These are phyloP conservation scores for Ambrosia artemisiifolia DNA, from an alignment of 129 eudicot genomes.

Conservation along the genomic window DNA sequence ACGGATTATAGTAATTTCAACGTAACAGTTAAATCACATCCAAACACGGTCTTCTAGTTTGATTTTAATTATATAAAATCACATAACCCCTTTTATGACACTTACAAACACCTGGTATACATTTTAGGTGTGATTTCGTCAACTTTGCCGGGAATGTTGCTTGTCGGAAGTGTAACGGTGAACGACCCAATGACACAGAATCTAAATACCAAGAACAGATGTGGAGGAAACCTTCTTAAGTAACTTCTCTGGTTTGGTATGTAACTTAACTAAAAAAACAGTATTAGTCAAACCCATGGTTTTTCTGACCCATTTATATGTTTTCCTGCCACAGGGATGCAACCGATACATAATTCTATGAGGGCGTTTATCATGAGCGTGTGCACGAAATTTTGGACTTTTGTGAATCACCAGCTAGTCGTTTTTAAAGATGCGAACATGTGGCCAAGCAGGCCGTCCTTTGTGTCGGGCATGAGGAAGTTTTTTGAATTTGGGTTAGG, in stretches of 20 bases:
- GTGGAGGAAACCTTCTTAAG: conserved; percentile 49
- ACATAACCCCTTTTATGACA: neutral
- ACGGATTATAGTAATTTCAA: too few species aligned
- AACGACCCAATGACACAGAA: conserved; percentile 33
- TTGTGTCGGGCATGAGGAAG: neutral
- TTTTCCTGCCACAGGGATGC: neutral
- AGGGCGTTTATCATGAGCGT: neutral
- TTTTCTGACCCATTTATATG: neutral
- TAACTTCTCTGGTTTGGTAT: neutral
- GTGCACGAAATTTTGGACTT: neutral
- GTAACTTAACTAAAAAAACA: conserved; percentile 3
- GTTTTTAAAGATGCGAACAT: neutral
- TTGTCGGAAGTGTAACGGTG: conserved; percentile 57
- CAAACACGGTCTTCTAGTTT: neutral
- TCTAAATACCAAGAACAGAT: conserved; percentile 38
- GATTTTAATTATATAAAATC: neutral
- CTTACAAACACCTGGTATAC: too few species aligned
- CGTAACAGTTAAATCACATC: too few species aligned
- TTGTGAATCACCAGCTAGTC: neutral
- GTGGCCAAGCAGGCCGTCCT: neutral
- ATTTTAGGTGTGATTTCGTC: conserved; percentile 47
- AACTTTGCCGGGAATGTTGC: conserved; percentile 50
- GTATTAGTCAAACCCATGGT: neutral
- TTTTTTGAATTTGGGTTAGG: neutral
- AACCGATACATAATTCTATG: neutral